Percentiles rank a stretch among this genome's conserved stretches.
These are phyloP conservation scores for Rhizopus sp. DNA, from an alignment of 371 early-diverging fungal species.

Conservation along the genomic window DNA sequence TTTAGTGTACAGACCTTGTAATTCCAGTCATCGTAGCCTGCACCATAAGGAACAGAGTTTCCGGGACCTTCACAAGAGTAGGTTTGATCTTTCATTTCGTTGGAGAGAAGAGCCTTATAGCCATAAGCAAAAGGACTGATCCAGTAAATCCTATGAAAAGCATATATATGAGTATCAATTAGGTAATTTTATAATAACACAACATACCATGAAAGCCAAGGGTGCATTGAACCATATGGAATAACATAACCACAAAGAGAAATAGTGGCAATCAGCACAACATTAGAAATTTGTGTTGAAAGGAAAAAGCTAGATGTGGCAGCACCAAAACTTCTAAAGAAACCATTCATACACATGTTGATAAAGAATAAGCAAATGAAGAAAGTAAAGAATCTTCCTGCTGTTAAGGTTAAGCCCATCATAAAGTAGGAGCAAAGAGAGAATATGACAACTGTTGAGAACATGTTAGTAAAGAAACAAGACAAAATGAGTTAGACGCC, in stretches of 20 bases:
- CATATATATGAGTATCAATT: no score
- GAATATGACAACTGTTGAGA: no score
- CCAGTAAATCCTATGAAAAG: slow-evolving; percentile 51
- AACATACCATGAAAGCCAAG: slow-evolving; percentile 63
- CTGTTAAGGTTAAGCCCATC: slow-evolving; percentile 54
- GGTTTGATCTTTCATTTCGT: slow-evolving; percentile 59
- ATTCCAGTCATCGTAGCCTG: slow-evolving; percentile 39
- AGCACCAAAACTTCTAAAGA: slow-evolving; percentile 65
- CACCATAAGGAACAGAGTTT: slow-evolving; percentile 42
- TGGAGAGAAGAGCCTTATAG: slow-evolving; percentile 64
- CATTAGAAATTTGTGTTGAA: slow-evolving; percentile 57
- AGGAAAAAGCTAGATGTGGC: slow-evolving; percentile 58
- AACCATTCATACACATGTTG: slow-evolving; percentile 59
- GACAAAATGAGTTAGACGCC: slow-evolving; percentile 39
- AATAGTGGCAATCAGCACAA: slow-evolving; percentile 58
- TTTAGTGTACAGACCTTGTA: slow-evolving; percentile 58
- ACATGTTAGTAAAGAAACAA: not conserved
- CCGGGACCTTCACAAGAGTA: slow-evolving; percentile 41
- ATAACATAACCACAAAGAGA: slow-evolving; percentile 71
- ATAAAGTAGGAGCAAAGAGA: slow-evolving; percentile 50
- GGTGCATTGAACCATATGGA: slow-evolving; percentile 64
- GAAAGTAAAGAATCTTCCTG: slow-evolving; percentile 62
- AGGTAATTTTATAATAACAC: no score
- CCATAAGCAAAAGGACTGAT: slow-evolving; percentile 72
- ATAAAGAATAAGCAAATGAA: slow-evolving; percentile 51